Conservation (phyloP, 106 monocot species). For the Acorus gramineus region DNA sequence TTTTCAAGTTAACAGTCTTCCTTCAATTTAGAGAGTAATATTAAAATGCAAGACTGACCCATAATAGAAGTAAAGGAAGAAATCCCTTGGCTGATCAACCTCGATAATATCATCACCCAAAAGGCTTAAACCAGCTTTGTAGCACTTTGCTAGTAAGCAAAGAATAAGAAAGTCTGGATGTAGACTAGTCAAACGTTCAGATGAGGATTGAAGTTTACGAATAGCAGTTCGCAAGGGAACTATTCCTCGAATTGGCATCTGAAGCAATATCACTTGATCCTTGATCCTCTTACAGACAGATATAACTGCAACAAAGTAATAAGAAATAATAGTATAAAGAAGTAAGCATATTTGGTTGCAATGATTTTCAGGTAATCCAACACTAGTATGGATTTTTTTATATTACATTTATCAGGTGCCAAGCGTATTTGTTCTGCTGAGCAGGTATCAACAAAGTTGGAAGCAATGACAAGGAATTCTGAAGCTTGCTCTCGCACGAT, state of each 20-base stretch:
- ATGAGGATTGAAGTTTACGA: conserved; percentile 57
- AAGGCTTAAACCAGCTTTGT: conserved; percentile 59
- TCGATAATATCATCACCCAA: conserved; percentile 70
- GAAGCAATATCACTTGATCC: conserved; percentile 65
- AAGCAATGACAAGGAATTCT: conserved; percentile 34
- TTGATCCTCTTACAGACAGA: conserved; percentile 77
- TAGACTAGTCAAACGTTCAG: conserved; percentile 72
- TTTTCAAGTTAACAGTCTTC: no score
- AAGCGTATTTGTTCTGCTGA: conserved; percentile 64
- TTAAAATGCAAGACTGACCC: conserved; percentile 41
- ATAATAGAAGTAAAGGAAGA: conserved; percentile 96
- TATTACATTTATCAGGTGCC: conserved; percentile 87
- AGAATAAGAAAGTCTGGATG: conserved; percentile 90
- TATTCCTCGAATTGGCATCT: conserved; percentile 63
- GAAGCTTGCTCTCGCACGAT: conserved; percentile 36
- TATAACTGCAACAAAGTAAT: conserved; percentile 42
- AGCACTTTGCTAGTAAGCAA: conserved; percentile 76
- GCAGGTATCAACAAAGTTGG: conserved; percentile 65
- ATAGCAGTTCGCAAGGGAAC: conserved; percentile 71
- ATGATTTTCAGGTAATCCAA: background rate
- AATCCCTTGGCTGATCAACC: conserved; percentile 77
- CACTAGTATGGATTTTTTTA: background rate
- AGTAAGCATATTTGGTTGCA: background rate
- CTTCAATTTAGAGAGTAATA: background rate
- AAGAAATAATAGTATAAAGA: background rate